Percentiles rank a stretch among this genome's conserved stretches.
Conservation (phyloP, 2,329 filamentous ascomycete genomes). For the Aspergillus cejpii region DNA sequence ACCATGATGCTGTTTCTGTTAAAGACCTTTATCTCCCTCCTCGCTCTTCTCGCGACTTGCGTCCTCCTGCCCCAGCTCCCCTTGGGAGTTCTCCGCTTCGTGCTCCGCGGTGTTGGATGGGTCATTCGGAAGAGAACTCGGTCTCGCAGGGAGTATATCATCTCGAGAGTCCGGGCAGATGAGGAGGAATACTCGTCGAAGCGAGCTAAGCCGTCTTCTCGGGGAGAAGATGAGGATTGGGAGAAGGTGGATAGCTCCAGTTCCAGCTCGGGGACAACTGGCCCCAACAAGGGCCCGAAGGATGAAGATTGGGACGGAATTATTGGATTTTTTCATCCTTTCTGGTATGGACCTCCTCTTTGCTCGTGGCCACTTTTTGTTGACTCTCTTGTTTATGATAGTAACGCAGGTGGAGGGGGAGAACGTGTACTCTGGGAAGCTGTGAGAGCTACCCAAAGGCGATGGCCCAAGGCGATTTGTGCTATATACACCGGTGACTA, state of each 20-base stretch:
- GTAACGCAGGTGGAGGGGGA: conserved; percentile 91
- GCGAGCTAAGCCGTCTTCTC: conserved; percentile 22
- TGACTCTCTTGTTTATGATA: conserved; percentile 31
- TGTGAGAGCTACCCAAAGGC: conserved; percentile 78
- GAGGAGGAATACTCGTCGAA: conserved; percentile 32
- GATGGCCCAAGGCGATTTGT: conserved; percentile 82
- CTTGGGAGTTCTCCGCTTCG: conserved; percentile 28
- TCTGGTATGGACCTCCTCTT: conserved; percentile 58
- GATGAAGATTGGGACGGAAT: conserved; percentile 70
- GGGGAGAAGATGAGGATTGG: conserved; percentile 58
- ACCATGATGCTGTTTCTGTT: conserved; percentile 32
- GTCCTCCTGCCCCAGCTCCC: conserved; percentile 32
- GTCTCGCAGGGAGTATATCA: conserved; percentile 53
- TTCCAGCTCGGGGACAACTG: conserved; percentile 40
- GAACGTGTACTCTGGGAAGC: conserved; percentile 96
- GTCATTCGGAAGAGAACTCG: conserved; percentile 58
- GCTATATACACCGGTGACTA: conserved; percentile 95
- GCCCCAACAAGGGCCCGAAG: conserved; percentile 40
- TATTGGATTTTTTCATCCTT: conserved; percentile 95
- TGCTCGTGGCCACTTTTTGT: conserved; percentile 1
- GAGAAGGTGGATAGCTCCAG: conserved; percentile 58
- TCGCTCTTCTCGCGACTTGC: conserved; percentile 30
- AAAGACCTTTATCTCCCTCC: conserved; percentile 26
- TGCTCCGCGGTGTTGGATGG: conserved; percentile 49
- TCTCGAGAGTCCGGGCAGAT: conserved; percentile 42